A percentile compares a stretch with the other conserved stretches of the same genome.
These are phyloP conservation scores for Ambrosia artemisiifolia DNA, from an alignment of 129 eudicot genomes.

Conservation along the genomic window DNA sequence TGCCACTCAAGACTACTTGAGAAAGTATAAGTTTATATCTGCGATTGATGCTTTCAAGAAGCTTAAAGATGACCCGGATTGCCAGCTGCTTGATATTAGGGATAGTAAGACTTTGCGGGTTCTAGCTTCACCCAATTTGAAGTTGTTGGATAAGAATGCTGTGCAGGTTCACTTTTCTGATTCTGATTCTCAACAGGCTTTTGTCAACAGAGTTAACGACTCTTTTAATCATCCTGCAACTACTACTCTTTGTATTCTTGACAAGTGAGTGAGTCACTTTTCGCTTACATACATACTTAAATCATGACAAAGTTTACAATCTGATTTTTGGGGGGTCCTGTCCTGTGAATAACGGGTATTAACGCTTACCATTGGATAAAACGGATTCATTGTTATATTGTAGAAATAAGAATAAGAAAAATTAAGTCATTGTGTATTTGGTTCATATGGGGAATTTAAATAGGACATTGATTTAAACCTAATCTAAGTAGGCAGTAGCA, in stretches of 20 bases:
- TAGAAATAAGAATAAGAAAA: neutral
- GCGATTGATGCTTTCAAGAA: constrained; percentile 79
- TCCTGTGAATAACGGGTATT: too few relatives aligned
- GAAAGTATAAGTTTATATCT: constrained; percentile 59
- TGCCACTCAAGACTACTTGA: constrained; percentile 45
- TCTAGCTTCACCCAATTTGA: constrained; percentile 75
- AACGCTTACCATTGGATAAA: too few relatives aligned
- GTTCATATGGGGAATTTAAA: neutral
- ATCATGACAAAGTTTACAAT: too few relatives aligned
- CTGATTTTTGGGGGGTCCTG: too few relatives aligned
- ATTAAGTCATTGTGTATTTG: neutral
- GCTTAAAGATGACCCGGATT: constrained; percentile 69
- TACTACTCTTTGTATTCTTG: constrained; percentile 67
- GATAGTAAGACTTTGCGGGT: constrained; percentile 49
- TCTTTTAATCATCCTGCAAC: constrained; percentile 46
- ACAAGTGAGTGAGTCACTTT: constrained; percentile 90
- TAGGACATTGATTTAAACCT: neutral
- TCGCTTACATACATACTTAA: too few relatives aligned
- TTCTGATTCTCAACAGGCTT: too few relatives aligned
- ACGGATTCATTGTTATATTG: neutral
- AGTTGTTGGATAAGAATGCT: constrained; percentile 50
- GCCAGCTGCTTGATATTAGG: constrained; percentile 80
- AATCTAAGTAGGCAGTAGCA: too few relatives aligned
- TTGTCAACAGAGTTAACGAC: constrained; percentile 55
- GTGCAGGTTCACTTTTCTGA: constrained; percentile 66